Base-by-base conservation (phyloP, 2,329 filamentous ascomycete genomes). In the Trichoderma polysporum region DNA sequence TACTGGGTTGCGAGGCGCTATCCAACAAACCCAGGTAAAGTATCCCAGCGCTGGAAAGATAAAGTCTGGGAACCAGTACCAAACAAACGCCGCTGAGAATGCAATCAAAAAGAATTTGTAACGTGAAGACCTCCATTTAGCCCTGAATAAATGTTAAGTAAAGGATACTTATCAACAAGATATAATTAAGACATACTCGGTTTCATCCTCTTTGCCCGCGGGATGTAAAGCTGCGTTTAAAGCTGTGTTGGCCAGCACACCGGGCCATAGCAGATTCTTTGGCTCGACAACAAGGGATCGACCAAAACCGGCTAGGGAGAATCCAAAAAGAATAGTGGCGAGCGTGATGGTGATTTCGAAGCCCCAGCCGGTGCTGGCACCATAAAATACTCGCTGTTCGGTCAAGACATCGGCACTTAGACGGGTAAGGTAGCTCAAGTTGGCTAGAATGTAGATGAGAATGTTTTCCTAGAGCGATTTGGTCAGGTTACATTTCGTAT, bases 371-470 rank as follows among this genome's bases (percentile, higher is more conserved):
- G 79, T 77, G 1, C 78, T 76, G 57, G 82, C 75, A 4, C 78
- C 75, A 61, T 83, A 83, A 63, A 80, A 83, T 71, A 82, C 68
- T 7, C 76, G 72, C 59, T 78, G 76, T 53, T 77, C 76, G 1
- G 75, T 77, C 33, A 78, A 70, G 10, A 76, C 76, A 29, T 78
- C 76, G 4, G 76, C 76, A 29, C 76, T 77, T 9, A 77, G 70
- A n/a, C 76, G 72, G 2, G 75, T 78, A 19, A 80, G 76, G 61
- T 82, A 82, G 15, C 80, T 83, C 1, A 83, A 80, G 73, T 88
- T 88, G 56, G 87, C 84, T 77, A 85, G 81, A 67, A 85, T 83
- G 65, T 82, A 82, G 60, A 86, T 83, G 17, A 86, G 76, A 73
- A 84, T 83, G 70, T 86, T 84, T 73, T 86, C 85, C 75, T 73